Base-by-base conservation (phyloP, 345 rosid species). In the Gossypium rotundifolium region DNA sequence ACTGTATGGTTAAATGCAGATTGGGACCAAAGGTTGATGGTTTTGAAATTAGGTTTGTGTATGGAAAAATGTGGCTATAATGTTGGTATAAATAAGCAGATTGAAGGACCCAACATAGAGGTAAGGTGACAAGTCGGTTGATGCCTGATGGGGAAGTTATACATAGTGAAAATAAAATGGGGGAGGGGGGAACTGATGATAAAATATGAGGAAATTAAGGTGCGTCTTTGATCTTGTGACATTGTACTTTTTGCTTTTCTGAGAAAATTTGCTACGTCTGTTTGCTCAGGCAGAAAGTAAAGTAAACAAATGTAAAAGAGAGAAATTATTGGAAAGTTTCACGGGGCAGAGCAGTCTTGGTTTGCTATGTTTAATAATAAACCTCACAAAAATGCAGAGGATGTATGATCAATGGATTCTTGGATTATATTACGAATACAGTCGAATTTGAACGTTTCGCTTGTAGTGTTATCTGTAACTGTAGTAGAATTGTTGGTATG, bases 111-210 rank as follows among this genome's bases (percentile, higher is more conserved):
- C 82, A 76, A 70, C 8, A 1, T 13, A 2, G 25, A 58, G 61
- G 53, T 42, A 59, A 79, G 82, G 73, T 74, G 86, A 82, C 52
- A 74, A 82, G 81, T 82, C 85, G 59, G 86, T 84, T 82, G 83
- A 33, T 33, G 40, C 7, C 40, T 33, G 40, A 79, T 70, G 71
- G 69, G 65, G 86, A 68, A 80, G 81, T 82, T 82, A 66, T 64
- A 74, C 65, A 71, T 58, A 68, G 20, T 51, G 85, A 87, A 86
- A 81, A 86, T 64, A n/a, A 33, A 33, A 5, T 7, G 40, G 40
- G 40, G 40, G 9, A 46, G 57, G 40, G 45, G 70, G 52, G 61
- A 49, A 45, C 53, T 45, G 77, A 40, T 70, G 71, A 72, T 44
- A 33, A 25, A 55, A 75, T 59, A 18, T 46, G 80, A 38, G 69